Base-by-base conservation (phyloP, 768 basidiomycete species). In the Termitomyces sp. region DNA sequence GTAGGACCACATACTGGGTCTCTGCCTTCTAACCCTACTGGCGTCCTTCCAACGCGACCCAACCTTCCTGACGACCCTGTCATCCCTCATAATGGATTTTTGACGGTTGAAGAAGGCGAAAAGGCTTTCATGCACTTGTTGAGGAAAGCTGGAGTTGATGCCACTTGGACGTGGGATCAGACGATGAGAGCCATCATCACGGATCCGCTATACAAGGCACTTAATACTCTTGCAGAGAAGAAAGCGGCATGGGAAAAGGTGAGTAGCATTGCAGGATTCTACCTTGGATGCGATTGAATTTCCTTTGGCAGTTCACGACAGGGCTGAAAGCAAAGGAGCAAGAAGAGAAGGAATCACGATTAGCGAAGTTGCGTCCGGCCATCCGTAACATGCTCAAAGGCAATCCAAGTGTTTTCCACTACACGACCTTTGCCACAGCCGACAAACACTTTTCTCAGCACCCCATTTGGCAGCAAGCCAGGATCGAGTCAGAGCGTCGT, bases 101-200 rank as follows among this genome's bases (percentile, higher is more conserved):
- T 81, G 45, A 96, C 91, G 5, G 72, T 86, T 12, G 91, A 93
- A 65, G 93, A 97, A 65, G 95, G 93, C 22, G 95, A 97, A 71
- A 91, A 91, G 68, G 97, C 95, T 13, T 99, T 99, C 71, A 85
- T 87, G 67, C 91, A 91, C 75, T 77, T 99, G 56, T 74, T 99
- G 64, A 82, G 88, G 65, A 93, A 93, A 74, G 89, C 91, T 46
- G 92, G 92, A 33, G 90, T 98, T 43, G 92, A 93, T 72, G 86
- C 89, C 45, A 87, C 82, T 62, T 98, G 93, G 91, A 93, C 93
- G 36, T 99, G 97, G 97, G 97, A 99, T 71, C 87, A 92, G 76
- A 94, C 95, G 53, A 97, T 98, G 92, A 84, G 95, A 69, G 90
- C 93, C 66, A 94, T 97, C 72, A 96, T 99, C 73, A 98, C 94